These are phyloP conservation scores for Globisporangium polare DNA, from an alignment of 352 stramenopile genomes.

Conservation along the genomic window DNA sequence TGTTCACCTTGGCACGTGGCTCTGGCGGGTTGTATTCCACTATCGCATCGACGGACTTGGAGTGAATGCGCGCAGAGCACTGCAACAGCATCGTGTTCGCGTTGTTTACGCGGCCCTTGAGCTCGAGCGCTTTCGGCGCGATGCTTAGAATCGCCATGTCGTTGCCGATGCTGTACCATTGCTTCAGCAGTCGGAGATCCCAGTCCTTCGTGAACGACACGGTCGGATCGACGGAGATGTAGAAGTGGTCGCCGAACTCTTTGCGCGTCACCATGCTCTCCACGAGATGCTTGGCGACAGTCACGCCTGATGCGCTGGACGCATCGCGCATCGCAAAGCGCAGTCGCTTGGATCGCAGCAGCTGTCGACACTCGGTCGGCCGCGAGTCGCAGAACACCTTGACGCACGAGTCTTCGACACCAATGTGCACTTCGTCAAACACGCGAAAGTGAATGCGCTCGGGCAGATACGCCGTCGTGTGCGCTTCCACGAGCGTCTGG, in stretches of 20 bases:
- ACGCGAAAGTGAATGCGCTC: slow-evolving; percentile 62
- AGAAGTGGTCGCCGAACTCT: slow-evolving; percentile 47
- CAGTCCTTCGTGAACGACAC: slow-evolving; percentile 70
- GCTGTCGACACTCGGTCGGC: slow-evolving; percentile 33
- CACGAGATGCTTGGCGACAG: slow-evolving; percentile 50
- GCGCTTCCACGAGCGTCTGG: slow-evolving; percentile 42
- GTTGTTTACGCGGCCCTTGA: slow-evolving; percentile 29
- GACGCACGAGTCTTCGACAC: slow-evolving; percentile 55
- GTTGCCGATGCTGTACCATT: slow-evolving; percentile 81
- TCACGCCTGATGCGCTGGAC: slow-evolving; percentile 45
- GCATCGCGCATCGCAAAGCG: slow-evolving; percentile 49
- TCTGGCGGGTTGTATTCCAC: slow-evolving; percentile 81
- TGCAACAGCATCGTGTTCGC: slow-evolving; percentile 53
- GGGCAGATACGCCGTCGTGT: slow-evolving; percentile 30
- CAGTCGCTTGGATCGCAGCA: slow-evolving; percentile 54
- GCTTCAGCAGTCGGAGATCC: slow-evolving; percentile 68
- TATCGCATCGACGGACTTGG: slow-evolving; percentile 49
- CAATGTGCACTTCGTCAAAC: slow-evolving; percentile 68
- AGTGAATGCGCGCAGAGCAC: slow-evolving; percentile 80
- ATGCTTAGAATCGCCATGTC: slow-evolving; percentile 78
- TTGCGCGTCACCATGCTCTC: slow-evolving; percentile 56
- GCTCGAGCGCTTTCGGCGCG: slow-evolving; percentile 50
- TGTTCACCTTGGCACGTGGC: slow-evolving; percentile 29
- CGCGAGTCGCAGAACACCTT: slow-evolving; percentile 53
- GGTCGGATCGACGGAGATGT: slow-evolving; percentile 64